These are phyloP conservation scores for Brassica juncea DNA, from an alignment of 345 rosid species.

Conservation along the genomic window DNA sequence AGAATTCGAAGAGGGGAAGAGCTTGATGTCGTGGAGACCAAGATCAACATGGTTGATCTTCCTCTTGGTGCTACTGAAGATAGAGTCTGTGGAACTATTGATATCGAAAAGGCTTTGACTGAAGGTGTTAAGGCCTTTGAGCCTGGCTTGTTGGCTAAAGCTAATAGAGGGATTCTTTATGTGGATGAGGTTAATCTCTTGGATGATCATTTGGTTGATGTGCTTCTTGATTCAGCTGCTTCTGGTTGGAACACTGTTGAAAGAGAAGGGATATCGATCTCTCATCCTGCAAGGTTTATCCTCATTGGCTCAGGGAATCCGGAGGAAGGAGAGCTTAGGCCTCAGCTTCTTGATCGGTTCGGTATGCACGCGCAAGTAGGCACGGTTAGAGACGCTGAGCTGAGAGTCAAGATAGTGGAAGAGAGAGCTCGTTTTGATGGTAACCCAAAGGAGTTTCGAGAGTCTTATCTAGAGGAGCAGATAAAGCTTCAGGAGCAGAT, in stretches of 20 bases:
- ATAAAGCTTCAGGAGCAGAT: conserved; percentile 80
- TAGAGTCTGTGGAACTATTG: conserved; percentile 94
- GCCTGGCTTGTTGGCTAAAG: conserved; percentile 97
- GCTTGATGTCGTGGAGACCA: conserved; percentile 49
- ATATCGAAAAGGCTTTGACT: conserved; percentile 92
- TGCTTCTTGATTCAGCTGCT: conserved; percentile 92
- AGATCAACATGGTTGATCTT: conserved; percentile 96
- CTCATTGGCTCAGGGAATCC: conserved; percentile 95
- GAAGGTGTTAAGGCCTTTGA: conserved; percentile 98
- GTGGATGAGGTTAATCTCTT: conserved; percentile 96
- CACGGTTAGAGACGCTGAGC: conserved; percentile 86
- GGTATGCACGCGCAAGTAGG: conserved; percentile 98
- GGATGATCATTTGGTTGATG: conserved; percentile 97
- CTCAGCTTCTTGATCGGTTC: conserved; percentile 87
- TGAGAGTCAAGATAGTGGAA: conserved; percentile 91
- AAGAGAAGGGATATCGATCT: conserved; percentile 92
- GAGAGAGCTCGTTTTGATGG: conserved; percentile 83
- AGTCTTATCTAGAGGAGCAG: conserved; percentile 71
- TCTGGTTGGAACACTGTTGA: conserved; percentile 97
- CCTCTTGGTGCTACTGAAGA: conserved; percentile 98
- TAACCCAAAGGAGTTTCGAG: conserved; percentile 83
- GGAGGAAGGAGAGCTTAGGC: conserved; percentile 91
- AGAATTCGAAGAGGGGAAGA: conserved; percentile 56
- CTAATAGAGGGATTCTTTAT: conserved; percentile 92
- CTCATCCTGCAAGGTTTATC: conserved; percentile 92